Conservation (phyloP, 2,329 filamentous ascomycete genomes). For the Grosmannia clavigera region DNA sequence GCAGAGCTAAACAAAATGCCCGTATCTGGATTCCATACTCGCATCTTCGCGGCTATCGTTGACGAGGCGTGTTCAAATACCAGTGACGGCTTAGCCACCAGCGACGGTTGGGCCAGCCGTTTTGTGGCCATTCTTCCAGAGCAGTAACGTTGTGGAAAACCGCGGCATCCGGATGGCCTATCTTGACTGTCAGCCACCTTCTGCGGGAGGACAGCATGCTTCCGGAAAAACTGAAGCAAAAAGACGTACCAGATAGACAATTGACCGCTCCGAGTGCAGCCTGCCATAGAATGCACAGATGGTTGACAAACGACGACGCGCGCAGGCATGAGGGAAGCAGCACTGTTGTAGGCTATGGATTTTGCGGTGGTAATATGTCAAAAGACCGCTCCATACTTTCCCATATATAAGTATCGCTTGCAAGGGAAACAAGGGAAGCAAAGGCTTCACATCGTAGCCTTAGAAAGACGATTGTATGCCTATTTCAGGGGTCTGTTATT, state of each 20-base stretch:
- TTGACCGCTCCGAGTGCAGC: not conserved
- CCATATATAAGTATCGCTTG: not conserved
- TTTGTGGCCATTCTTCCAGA: not conserved
- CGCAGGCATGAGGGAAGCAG: not conserved
- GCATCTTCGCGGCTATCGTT: slow-evolving; percentile 8
- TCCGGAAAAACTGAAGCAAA: too few relatives aligned
- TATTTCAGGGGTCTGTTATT: not conserved
- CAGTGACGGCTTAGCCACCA: not conserved
- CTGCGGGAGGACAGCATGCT: too few relatives aligned
- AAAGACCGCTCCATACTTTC: slow-evolving; percentile 2
- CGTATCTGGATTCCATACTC: slow-evolving; percentile 24
- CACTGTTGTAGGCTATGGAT: not conserved
- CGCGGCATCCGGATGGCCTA: not conserved
- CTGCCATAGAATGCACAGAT: not conserved
- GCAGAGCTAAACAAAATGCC: slow-evolving; percentile 23
- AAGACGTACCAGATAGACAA: not conserved
- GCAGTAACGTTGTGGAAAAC: not conserved
- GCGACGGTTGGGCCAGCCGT: not conserved
- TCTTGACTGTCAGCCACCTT: too few relatives aligned
- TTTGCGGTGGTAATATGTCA: not conserved
- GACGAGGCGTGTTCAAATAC: not conserved
- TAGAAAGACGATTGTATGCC: not conserved
- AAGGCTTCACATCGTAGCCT: not conserved
- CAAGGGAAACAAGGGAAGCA: not conserved
- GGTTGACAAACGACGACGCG: not conserved